A percentile compares a stretch with the other conserved stretches of the same genome.
These are phyloP conservation scores for Entophlyctis luteolus DNA, from an alignment of 192 early-diverging fungal genomes.

Conservation along the genomic window DNA sequence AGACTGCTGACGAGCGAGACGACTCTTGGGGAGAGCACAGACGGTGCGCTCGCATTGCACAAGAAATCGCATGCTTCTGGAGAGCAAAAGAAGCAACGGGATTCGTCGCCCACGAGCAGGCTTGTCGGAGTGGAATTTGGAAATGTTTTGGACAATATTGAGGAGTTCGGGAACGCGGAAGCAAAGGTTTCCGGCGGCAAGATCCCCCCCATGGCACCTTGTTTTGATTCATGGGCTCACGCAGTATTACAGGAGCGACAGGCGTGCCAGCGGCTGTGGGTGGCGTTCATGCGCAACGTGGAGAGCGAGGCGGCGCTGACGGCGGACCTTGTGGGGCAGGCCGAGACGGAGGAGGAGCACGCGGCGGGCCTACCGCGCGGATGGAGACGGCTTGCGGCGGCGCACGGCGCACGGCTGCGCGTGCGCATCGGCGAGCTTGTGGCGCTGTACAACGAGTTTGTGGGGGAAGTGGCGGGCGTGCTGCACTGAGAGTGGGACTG, in stretches of 20 bases:
- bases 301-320: constrained; percentile 7
- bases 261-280: not conserved
- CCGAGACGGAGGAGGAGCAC: not conserved
- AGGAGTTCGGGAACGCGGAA: not conserved
- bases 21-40: not conserved
- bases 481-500: not conserved
- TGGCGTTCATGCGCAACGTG: constrained; percentile 9
- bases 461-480: constrained; percentile 7
- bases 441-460: constrained; percentile 8
- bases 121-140: not conserved
- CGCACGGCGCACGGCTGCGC: no score
- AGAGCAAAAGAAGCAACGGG: not conserved
- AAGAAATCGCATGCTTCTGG: not conserved
- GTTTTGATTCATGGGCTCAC: not conserved
- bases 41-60: not conserved
- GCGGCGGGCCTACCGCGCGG: not conserved
- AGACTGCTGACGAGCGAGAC: not conserved
- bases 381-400: no score
- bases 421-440: constrained; percentile 8
- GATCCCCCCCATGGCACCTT: not conserved
- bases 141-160: not conserved
- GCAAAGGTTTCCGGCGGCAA: not conserved
- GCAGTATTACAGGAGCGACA: not conserved
- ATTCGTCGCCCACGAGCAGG: no score
- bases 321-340: not conserved